phyloP scores from a whole-genome alignment of 306 rosid species.

The Begonia masoniana region DNA sequence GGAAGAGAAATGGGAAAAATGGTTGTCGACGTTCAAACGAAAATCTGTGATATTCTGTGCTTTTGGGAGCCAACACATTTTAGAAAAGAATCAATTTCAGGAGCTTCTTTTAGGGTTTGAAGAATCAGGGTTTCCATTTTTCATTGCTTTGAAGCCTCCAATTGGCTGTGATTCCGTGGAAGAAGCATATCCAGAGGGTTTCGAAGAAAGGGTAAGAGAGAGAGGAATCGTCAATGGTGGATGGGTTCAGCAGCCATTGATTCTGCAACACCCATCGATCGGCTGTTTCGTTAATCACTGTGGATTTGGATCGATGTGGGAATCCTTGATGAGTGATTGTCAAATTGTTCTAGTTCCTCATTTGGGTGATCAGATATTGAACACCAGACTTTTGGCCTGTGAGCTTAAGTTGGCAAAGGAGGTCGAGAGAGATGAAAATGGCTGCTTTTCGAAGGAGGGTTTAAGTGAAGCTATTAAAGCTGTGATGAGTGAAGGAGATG shows the following conservation, averaged over 20 bases:
- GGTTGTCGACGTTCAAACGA: conserved; percentile 21
- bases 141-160: conserved; percentile 35
- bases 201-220: conserved; percentile 31
- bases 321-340: conserved; percentile 32
- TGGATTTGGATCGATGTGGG: conserved; percentile 77
- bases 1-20: conserved; percentile 19
- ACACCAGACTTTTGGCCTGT: conserved; percentile 28
- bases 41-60: conserved; percentile 37
- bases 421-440: conserved; percentile 24
- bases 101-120: conserved; percentile 47
- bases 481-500: conserved; percentile 35
- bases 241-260: conserved; percentile 56
- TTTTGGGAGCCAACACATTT: conserved; percentile 36
- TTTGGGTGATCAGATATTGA: conserved; percentile 46
- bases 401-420: conserved; percentile 42
- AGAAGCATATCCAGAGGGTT: conserved; percentile 41
- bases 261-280: conserved; percentile 25
- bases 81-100: conserved; percentile 34
- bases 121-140: conserved; percentile 30
- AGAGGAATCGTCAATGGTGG: conserved; percentile 36
- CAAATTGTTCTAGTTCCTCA: conserved; percentile 40
- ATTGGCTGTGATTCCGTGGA: conserved; percentile 26
- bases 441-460: conserved; percentile 37
- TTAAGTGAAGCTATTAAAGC: conserved; percentile 26
- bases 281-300: conserved; percentile 69